phyloP scores from a whole-genome alignment of 2,329 filamentous ascomycete species.

The Xylariaceae sp. region DNA sequence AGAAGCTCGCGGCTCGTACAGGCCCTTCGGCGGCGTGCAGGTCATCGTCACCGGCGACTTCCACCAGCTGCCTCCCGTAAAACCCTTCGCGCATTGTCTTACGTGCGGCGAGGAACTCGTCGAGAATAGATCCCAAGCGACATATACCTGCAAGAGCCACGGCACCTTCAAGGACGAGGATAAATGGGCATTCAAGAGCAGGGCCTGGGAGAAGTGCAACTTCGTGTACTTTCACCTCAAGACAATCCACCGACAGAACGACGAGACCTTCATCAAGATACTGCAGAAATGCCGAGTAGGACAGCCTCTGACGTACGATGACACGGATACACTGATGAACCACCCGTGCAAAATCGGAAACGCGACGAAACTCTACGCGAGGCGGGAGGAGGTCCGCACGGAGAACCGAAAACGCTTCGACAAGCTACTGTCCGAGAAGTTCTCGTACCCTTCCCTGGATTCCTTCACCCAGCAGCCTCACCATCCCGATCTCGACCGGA shows the following conservation, averaged over 20 bases:
- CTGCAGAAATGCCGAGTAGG: conserved; percentile 51
- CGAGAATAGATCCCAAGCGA: conserved; percentile 16
- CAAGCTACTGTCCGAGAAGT: conserved; percentile 28
- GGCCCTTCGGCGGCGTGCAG: conserved; percentile 44
- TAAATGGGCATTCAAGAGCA: conserved; percentile 56
- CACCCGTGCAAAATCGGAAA: conserved; percentile 38
- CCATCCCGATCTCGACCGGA: conserved; percentile 26
- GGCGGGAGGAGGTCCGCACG: conserved; percentile 33
- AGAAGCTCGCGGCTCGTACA: conserved; percentile 21
- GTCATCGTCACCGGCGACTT: conserved; percentile 56
- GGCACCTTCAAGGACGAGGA: conserved; percentile 41
- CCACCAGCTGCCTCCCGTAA: conserved; percentile 54
- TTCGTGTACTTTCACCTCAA: conserved; percentile 50
- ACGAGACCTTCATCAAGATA: conserved; percentile 48
- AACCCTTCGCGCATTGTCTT: conserved; percentile 49
- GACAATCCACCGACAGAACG: conserved; percentile 52
- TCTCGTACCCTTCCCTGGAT: conserved; percentile 35
- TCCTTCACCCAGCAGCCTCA: conserved; percentile 35
- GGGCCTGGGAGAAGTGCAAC: conserved; percentile 48
- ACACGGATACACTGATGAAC: conserved; percentile 41
- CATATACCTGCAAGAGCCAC: conserved; percentile 33
- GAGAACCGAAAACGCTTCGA: conserved; percentile 34
- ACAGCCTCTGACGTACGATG: conserved; percentile 31
- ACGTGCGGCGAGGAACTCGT: conserved; percentile 37
- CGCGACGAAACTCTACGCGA: conserved; percentile 42